Base-by-base conservation (phyloP, 2,329 filamentous ascomycete genomes). In the Chrysosphaeria jannelii region DNA sequence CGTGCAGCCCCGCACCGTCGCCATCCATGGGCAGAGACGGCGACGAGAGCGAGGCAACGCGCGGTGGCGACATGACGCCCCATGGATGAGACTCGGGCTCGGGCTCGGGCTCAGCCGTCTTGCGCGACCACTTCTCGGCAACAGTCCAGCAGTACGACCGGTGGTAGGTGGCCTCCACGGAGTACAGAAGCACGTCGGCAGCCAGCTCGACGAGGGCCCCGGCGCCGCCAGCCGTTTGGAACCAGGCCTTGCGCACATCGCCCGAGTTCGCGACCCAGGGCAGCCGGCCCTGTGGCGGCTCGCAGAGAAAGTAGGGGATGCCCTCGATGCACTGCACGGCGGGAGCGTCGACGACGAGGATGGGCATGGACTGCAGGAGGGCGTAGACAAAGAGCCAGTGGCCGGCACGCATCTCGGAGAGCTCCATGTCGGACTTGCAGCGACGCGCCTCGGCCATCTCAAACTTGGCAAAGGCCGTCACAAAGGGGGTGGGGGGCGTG, bases 381-480 rank as follows among this genome's bases (percentile, higher is more conserved):
- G 62, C 65, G 37, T 81, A 81, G 27, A 79, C 48, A 46, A 81
- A 79, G 23, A 85, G 49, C 72, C 72, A 85, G 38, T 70, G 63
- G 9, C 74, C 74, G 20, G 68, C 59, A 20, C 72, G 58, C 33
- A 70, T 56, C 34, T 79, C 69, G 17, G 52, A 50, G 20, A 79
- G 46, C 33, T 79, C 69, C n/a, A 55, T 48, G 14, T 64, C 51
- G 19, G 48, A 56, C 38, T 60, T 64, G 27, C 63, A 57, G 28
- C 54, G 55, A 10, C 25, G 27, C 11, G 62, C 61, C 29, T 74
- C 63, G 22, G 64, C 63, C 17, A 53, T 45, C 42, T 81, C 74
- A 31, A 76, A 72, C 1, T 61, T 53, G 30, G 61, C 61, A 44
- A 72, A 81, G 13, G 60, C 55, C 5, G 61, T 50, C 15, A 79